phyloP scores from a whole-genome alignment of 108 stramenopile species.

The Cylindrotheca fusiformis region DNA sequence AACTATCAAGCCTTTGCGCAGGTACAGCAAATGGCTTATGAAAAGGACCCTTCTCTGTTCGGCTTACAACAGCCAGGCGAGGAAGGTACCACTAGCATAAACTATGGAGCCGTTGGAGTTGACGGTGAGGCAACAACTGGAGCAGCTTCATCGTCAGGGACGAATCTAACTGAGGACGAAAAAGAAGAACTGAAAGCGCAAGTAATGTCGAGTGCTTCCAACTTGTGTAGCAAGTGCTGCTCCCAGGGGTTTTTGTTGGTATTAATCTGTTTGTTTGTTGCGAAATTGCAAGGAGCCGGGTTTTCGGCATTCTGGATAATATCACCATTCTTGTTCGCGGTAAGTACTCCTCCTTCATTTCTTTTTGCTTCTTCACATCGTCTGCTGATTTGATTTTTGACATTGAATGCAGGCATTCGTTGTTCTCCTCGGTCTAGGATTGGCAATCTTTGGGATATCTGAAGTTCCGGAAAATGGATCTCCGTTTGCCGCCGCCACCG shows the following conservation, averaged over 20 bases:
- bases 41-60: slow-evolving; percentile 68
- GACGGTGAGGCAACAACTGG: slow-evolving; percentile 41
- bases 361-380: background rate
- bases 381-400: background rate
- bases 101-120: slow-evolving; percentile 53
- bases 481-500: slow-evolving; percentile 27
- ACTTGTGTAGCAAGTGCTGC: slow-evolving; percentile 66
- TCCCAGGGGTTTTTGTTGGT: slow-evolving; percentile 74
- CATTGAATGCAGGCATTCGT: slow-evolving; percentile 35
- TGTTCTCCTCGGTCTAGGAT: slow-evolving; percentile 76
- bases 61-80: slow-evolving; percentile 20
- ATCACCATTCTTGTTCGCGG: slow-evolving; percentile 73
- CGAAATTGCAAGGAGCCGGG: slow-evolving; percentile 75
- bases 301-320: slow-evolving; percentile 83
- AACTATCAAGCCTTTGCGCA: slow-evolving; percentile 65
- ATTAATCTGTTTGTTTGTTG: slow-evolving; percentile 61
- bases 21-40: slow-evolving; percentile 51
- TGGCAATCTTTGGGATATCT: slow-evolving; percentile 80
- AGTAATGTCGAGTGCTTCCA: slow-evolving; percentile 61
- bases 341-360: slow-evolving; percentile 17
- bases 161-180: slow-evolving; percentile 68
- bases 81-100: slow-evolving; percentile 6
- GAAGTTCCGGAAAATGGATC: slow-evolving; percentile 49
- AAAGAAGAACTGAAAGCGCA: slow-evolving; percentile 72
- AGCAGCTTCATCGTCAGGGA: slow-evolving; percentile 5